These are phyloP conservation scores for Vanderwaltozyma yarrowii DNA, from an alignment of 805 yeast species.

Conservation along the genomic window DNA sequence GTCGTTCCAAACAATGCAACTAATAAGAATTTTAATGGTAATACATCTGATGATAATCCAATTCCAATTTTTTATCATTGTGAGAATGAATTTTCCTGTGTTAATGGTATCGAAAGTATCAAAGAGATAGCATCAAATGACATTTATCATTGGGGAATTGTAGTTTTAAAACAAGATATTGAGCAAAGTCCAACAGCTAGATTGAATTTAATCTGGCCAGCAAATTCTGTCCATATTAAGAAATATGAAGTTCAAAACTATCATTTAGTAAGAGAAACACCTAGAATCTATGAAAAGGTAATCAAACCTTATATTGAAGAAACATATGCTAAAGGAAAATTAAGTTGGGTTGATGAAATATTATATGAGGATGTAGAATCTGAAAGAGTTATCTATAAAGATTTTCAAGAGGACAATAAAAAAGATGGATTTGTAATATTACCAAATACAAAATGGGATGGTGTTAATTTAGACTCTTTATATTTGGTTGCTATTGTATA, in stretches of 20 bases:
- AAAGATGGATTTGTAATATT: constrained; percentile 57
- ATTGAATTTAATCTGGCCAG: constrained; percentile 75
- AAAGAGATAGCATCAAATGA: constrained; percentile 56
- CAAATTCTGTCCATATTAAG: constrained; percentile 69
- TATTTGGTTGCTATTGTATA: constrained; percentile 71
- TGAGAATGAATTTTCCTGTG: constrained; percentile 23
- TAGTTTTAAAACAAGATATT: constrained; percentile 39
- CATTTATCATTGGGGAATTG: constrained; percentile 74
- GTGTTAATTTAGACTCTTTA: constrained; percentile 52
- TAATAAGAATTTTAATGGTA: constrained; percentile 20
- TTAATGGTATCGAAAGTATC: constrained; percentile 22
- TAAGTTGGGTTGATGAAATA: constrained; percentile 87
- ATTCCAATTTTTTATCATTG: constrained; percentile 18
- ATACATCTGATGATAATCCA: constrained; percentile 1
- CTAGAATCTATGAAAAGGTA: constrained; percentile 50
- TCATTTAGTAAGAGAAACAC: constrained; percentile 69
- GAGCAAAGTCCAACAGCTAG: constrained; percentile 50
- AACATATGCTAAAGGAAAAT: constrained; percentile 57
- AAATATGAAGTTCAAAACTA: constrained; percentile 51
- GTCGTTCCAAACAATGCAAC: background rate
- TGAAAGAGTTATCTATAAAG: constrained; percentile 64
- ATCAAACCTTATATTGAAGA: constrained; percentile 71
- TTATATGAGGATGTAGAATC: constrained; percentile 73
- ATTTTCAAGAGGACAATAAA: constrained; percentile 36
- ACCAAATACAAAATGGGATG: constrained; percentile 98